These are phyloP conservation scores for Alternaria arborescens DNA, from an alignment of 2,329 filamentous ascomycete species.

Conservation along the genomic window DNA sequence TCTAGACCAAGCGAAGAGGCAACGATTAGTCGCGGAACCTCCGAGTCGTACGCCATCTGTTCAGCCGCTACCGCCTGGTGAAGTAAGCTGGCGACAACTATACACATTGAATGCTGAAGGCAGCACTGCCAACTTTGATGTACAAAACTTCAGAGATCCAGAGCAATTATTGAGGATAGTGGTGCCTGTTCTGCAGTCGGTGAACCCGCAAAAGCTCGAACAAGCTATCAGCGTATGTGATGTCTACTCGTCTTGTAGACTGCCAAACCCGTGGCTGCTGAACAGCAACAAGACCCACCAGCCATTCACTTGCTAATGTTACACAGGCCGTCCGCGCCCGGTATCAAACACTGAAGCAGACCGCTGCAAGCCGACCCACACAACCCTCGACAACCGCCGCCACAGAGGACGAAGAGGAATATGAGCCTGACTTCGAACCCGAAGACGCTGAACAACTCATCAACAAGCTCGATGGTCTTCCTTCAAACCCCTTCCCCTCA, in stretches of 20 bases:
- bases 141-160: constrained; percentile 74
- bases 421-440: constrained; percentile 85
- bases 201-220: constrained; percentile 74
- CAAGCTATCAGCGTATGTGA: constrained; percentile 75
- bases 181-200: constrained; percentile 76
- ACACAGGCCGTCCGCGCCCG: constrained; percentile 53
- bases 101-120: constrained; percentile 84
- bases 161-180: constrained; percentile 81
- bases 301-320: constrained; percentile 24
- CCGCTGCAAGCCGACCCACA: constrained; percentile 34
- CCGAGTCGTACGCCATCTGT: constrained; percentile 60
- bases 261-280: neutral
- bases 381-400: constrained; percentile 38
- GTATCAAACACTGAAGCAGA: constrained; percentile 51
- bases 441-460: constrained; percentile 81
- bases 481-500: constrained; percentile 63
- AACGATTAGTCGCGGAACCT: constrained; percentile 69
- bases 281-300: neutral
- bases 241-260: neutral
- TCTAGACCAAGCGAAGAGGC: constrained; percentile 81
- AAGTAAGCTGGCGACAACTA: constrained; percentile 80
- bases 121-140: constrained; percentile 81
- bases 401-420: constrained; percentile 85
- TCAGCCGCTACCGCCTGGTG: constrained; percentile 76
- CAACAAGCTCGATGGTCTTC: constrained; percentile 76